Conservation (phyloP, 352 stramenopile species). For the Phytophthora sp. region DNA sequence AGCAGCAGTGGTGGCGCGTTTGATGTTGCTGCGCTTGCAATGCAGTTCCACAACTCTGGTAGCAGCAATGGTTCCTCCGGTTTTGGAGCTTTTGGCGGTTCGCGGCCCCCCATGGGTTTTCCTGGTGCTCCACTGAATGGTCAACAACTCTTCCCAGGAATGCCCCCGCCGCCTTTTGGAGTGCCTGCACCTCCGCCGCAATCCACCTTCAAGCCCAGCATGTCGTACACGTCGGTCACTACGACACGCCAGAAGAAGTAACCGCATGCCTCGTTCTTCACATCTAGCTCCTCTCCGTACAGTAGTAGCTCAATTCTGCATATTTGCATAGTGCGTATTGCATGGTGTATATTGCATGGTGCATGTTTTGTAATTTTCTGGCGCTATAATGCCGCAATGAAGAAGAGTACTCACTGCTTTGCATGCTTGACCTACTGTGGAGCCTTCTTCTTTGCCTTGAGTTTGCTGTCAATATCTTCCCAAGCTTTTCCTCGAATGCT, state of each 20-base stretch:
- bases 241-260: constrained; percentile 71
- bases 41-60: constrained; percentile 73
- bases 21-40: constrained; percentile 73
- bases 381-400: constrained; percentile 28
- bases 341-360: constrained; percentile 19
- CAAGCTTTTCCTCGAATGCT: constrained; percentile 91
- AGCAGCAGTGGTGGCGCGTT: constrained; percentile 34
- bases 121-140: constrained; percentile 12
- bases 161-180: constrained; percentile 34
- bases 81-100: constrained; percentile 39
- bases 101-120: constrained; percentile 39
- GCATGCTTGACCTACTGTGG: background rate
- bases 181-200: constrained; percentile 40
- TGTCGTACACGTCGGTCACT: constrained; percentile 78
- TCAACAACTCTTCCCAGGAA: constrained; percentile 47
- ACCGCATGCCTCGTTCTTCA: constrained; percentile 15
- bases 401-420: constrained; percentile 26
- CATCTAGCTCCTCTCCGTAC: constrained; percentile 29
- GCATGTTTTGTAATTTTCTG: constrained; percentile 26
- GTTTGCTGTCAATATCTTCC: constrained; percentile 89
- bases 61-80: constrained; percentile 33
- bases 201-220: constrained; percentile 78
- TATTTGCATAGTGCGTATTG: constrained; percentile 18
- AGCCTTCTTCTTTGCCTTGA: constrained; percentile 66
- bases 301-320: constrained; percentile 35